These are phyloP conservation scores for Amanita rimosa DNA, from an alignment of 768 basidiomycete genomes.

Conservation along the genomic window DNA sequence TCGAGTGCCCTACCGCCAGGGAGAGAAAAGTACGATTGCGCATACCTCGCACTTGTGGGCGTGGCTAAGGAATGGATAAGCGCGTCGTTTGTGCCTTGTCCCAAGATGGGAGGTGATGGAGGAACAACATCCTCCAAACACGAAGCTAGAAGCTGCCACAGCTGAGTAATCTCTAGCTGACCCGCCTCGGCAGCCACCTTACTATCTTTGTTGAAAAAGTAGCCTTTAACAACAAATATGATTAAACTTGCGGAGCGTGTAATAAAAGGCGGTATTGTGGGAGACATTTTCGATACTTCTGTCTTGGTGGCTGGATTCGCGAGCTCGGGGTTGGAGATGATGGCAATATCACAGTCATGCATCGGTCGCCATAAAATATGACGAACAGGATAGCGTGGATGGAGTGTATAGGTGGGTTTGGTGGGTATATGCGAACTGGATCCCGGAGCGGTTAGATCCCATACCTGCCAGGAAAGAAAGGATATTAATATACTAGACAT, in stretches of 20 bases:
- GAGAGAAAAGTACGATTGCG: slow-evolving; percentile 1
- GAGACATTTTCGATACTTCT: slow-evolving; percentile 2
- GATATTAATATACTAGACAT: not conserved
- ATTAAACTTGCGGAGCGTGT: not conserved
- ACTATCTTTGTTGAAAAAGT: too few relatives aligned
- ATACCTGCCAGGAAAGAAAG: slow-evolving; percentile 39
- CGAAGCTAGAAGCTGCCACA: slow-evolving; percentile 55
- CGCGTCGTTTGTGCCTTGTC: slow-evolving; percentile 7
- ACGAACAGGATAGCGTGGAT: slow-evolving; percentile 65
- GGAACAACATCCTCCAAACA: slow-evolving; percentile 41
- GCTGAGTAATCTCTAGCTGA: slow-evolving; percentile 44
- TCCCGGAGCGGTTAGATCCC: slow-evolving; percentile 50
- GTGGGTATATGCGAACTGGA: slow-evolving; percentile 39
- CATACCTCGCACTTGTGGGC: not conserved
- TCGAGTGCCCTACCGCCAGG: slow-evolving; percentile 1
- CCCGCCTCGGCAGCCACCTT: slow-evolving; percentile 51
- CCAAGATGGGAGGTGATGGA: slow-evolving; percentile 14
- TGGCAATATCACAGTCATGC: slow-evolving; percentile 64
- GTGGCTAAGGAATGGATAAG: not conserved
- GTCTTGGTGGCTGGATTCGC: slow-evolving; percentile 19
- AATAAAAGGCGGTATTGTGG: not conserved
- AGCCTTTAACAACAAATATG: too few relatives aligned
- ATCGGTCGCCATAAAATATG: slow-evolving; percentile 69
- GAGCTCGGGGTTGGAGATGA: slow-evolving; percentile 56
- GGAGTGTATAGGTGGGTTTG: slow-evolving; percentile 59